Conservation (phyloP, 2,329 filamentous ascomycete genomes). For the Penicillium digitatum region DNA sequence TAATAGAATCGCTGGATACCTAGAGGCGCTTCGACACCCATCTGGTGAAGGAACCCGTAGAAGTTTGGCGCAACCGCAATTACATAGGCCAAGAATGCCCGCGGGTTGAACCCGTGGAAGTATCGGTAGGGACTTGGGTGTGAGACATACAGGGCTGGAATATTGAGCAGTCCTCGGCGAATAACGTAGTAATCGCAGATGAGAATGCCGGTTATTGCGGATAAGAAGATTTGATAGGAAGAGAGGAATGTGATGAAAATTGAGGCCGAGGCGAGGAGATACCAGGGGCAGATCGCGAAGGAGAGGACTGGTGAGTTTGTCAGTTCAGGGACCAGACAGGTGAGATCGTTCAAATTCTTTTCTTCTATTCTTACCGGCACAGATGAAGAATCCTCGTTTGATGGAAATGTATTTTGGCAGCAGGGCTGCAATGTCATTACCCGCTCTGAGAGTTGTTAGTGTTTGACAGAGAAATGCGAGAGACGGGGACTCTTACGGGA, state of each 20-base stretch:
- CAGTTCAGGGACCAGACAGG: not conserved
- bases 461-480: too few species aligned
- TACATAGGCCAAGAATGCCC: constrained; percentile 35
- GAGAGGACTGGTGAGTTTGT: constrained; percentile 20
- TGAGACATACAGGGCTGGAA: constrained; percentile 36
- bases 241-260: constrained; percentile 43
- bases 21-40: constrained; percentile 37
- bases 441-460: constrained; percentile 23
- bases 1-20: constrained; percentile 50
- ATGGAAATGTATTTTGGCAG: constrained; percentile 42
- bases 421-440: constrained; percentile 39
- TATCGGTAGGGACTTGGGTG: constrained; percentile 33
- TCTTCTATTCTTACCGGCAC: constrained; percentile 16
- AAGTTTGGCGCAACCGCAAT: constrained; percentile 42
- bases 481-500: constrained; percentile 23
- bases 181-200: constrained; percentile 45
- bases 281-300: constrained; percentile 41
- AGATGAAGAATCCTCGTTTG: constrained; percentile 41
- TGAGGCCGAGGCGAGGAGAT: constrained; percentile 32
- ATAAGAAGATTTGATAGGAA: constrained; percentile 41
- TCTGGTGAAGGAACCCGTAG: constrained; percentile 42
- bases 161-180: constrained; percentile 33
- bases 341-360: not conserved
- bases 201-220: constrained; percentile 43
- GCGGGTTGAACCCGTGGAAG: constrained; percentile 35